A percentile compares a stretch with the other conserved stretches of the same genome.
Conservation (phyloP, 345 rosid species). For the Gossypium stocksii region DNA sequence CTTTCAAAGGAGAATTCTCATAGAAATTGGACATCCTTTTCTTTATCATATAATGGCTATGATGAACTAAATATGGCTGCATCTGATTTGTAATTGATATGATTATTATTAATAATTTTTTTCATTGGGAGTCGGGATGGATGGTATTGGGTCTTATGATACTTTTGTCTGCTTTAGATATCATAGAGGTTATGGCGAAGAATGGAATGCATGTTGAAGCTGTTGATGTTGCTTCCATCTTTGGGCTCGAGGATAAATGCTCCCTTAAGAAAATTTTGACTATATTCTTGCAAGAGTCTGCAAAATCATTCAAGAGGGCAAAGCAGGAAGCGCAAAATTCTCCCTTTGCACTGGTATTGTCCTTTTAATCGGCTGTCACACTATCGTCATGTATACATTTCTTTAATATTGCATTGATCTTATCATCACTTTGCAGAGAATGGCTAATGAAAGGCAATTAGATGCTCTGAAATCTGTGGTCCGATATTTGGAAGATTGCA, state of each 20-base stretch:
- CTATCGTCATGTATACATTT: background rate
- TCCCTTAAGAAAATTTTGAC: constrained; percentile 48
- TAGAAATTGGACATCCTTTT: background rate
- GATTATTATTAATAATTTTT: background rate
- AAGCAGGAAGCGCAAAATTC: constrained; percentile 34
- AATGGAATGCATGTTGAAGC: constrained; percentile 55
- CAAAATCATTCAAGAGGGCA: constrained; percentile 42
- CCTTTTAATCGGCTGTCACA: background rate
- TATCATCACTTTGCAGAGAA: constrained; percentile 35
- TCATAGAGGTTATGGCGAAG: constrained; percentile 49
- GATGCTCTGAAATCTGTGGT: constrained; percentile 38
- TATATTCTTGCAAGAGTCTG: constrained; percentile 42
- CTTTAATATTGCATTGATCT: constrained; percentile 2
- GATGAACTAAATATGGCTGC: background rate
- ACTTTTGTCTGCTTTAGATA: constrained; percentile 33
- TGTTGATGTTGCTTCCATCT: constrained; percentile 49
- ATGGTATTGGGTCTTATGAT: constrained; percentile 1
- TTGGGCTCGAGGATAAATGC: constrained; percentile 55
- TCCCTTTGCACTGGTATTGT: constrained; percentile 34
- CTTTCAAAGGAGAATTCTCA: background rate
- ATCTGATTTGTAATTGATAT: background rate
- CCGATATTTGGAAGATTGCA: constrained; percentile 51
- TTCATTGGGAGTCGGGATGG: background rate
- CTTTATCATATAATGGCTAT: background rate
- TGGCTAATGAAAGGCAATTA: constrained; percentile 22